Evolutionary conservation across 306 rosid genomes (phyloP).

Genomic region (Carpinus viminea): DNA sequence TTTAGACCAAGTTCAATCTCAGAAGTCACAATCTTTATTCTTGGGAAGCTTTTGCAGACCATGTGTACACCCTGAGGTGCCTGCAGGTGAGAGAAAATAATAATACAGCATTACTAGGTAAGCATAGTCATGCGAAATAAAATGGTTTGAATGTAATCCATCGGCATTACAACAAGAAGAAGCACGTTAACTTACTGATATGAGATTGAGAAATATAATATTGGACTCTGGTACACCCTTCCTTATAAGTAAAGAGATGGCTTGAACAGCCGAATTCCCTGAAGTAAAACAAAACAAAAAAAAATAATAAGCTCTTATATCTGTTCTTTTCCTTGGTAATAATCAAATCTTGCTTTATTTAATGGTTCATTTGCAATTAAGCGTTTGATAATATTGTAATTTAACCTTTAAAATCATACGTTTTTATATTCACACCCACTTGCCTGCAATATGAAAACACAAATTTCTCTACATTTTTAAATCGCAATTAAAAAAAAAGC

Average conservation of each 20-base stretch:
- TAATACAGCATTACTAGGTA: slow-evolving; percentile 6
- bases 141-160: background rate
- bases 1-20: slow-evolving; percentile 89
- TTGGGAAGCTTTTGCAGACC: slow-evolving; percentile 90
- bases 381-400: too few species aligned
- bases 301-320: slow-evolving; percentile 1
- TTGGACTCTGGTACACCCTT: slow-evolving; percentile 98
- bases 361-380: too few species aligned
- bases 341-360: background rate
- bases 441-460: too few species aligned
- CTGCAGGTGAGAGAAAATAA: slow-evolving; percentile 39
- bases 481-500: too few species aligned
- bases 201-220: slow-evolving; percentile 94
- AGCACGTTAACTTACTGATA: slow-evolving; percentile 69
- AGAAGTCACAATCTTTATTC: slow-evolving; percentile 92
- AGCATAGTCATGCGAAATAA: slow-evolving; percentile 12
- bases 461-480: too few species aligned
- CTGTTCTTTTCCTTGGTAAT: background rate
- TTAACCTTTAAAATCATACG: too few species aligned
- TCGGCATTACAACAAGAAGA: slow-evolving; percentile 3
- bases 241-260: slow-evolving; percentile 70
- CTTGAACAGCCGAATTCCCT: slow-evolving; percentile 97
- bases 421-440: too few species aligned
- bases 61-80: slow-evolving; percentile 95
- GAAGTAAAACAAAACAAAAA: background rate